Evolutionary conservation across 2,329 filamentous ascomycete genomes (phyloP).

Genomic region (Clathrospora elynae): DNA sequence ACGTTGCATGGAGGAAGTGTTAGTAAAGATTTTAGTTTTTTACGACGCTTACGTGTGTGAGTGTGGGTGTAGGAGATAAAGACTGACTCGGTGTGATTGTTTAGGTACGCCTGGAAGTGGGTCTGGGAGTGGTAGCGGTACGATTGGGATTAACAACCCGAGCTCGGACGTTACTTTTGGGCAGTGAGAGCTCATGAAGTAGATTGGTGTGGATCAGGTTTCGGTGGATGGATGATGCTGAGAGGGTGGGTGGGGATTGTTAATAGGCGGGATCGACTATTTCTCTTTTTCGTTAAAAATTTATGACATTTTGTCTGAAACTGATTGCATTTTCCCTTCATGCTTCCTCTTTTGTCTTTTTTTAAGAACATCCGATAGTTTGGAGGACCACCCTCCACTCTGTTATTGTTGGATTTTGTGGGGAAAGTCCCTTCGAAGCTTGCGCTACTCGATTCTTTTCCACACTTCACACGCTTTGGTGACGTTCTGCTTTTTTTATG

Average conservation of each 20-base stretch:
- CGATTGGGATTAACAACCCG: slow-evolving; percentile 34
- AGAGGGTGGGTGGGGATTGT: not conserved
- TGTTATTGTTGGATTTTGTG: too few species aligned
- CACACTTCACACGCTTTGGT: too few species aligned
- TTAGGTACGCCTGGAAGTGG: slow-evolving; percentile 7
- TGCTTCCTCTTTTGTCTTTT: not conserved
- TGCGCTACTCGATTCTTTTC: too few species aligned
- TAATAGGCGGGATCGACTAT: slow-evolving; percentile 1
- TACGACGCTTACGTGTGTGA: slow-evolving; percentile 27
- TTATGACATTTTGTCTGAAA: not conserved
- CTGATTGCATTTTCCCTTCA: not conserved
- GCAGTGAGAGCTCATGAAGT: slow-evolving; percentile 7
- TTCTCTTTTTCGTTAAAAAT: slow-evolving; percentile 6
- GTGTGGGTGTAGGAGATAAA: slow-evolving; percentile 1
- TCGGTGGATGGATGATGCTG: not conserved
- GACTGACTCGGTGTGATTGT: too few species aligned
- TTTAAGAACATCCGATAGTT: too few species aligned
- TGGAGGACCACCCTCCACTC: too few species aligned
- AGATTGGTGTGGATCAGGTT: not conserved
- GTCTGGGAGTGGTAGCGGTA: slow-evolving; percentile 19
- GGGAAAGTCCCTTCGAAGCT: too few species aligned
- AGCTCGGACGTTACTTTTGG: slow-evolving; percentile 24
- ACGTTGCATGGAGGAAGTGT: slow-evolving; percentile 42
- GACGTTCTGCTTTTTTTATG: too few species aligned
- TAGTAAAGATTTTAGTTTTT: not conserved